Base-by-base conservation (phyloP, 228 moss, liverwort and hornwort species). In the Sphagnum magellanicum region DNA sequence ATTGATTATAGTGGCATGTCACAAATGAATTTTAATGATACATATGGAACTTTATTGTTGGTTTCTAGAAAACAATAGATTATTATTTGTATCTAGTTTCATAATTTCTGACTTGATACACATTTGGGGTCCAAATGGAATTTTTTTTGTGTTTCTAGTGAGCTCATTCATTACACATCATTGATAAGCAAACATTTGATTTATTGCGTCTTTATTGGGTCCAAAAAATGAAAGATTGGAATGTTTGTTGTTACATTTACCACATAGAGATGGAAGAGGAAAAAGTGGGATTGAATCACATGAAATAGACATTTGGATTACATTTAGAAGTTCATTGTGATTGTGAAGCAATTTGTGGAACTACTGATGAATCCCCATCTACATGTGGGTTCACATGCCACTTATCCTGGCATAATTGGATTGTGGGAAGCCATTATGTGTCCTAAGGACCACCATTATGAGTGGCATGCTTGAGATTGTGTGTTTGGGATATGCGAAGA, bases 361-460 rank as follows among this genome's bases (percentile, higher is more conserved):
- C 0, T 14, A 48, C 4, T 32, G 1, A 32, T 32, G 32, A 32
- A 1, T 32, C 32, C 32, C 32, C 0, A 32, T 32, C 32, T 1
- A 32, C 32, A 32, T 32, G 32, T 65, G 12, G 15, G 50, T 10
- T 49, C 11, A 6, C 12, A 9, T 48, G 65, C 49, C 4, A 65
- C 11, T 65, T 65, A 65, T 4, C 5, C 5, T 1, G 5, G 0
- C 6, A 5, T 11, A 48, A 17, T 9, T 1, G 0, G 8, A 5
- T 50, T 72, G 59, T 14, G 47, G 16, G 8, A 72, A 11, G 16
- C 49, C 0, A 48, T 62, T 11, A 0, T 73, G 6, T 73, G 48
- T 10, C 4, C 48, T 1, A 16, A 48, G 4, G 0, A 3, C 0
- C n/a, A 14, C 5, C 8, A 0, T 58, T 0, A 0, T 10, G 0